Conservation (phyloP, 805 yeast genomes). For the Saccharomycopsis sp. region DNA sequence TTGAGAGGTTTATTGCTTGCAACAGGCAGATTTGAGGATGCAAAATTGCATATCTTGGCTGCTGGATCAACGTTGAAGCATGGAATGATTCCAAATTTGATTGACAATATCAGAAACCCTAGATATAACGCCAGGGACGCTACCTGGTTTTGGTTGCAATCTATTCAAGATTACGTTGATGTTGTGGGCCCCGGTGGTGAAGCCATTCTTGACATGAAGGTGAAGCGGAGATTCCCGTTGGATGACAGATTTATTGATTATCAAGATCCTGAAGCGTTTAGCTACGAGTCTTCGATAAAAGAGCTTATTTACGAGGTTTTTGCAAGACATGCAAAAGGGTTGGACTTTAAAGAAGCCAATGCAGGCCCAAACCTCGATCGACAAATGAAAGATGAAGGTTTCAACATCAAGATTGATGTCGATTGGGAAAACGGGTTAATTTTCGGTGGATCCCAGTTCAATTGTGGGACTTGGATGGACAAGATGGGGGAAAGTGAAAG, state of each 20-base stretch:
- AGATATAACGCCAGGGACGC: conserved; percentile 96
- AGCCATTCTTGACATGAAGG: conserved; percentile 57
- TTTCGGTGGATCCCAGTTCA: conserved; percentile 84
- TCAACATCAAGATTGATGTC: conserved; percentile 68
- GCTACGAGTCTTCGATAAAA: conserved; percentile 56
- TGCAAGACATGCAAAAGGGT: conserved; percentile 82
- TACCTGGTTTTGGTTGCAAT: conserved; percentile 87
- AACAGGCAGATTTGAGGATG: conserved; percentile 71
- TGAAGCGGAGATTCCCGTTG: conserved; percentile 77
- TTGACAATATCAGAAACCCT: conserved; percentile 91
- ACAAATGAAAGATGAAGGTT: conserved; percentile 90
- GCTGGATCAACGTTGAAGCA: conserved; percentile 90
- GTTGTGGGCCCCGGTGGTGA: conserved; percentile 65
- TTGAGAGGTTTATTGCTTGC: conserved; percentile 73
- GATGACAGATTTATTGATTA: conserved; percentile 70
- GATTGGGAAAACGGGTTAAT: conserved; percentile 88
- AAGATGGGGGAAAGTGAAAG: conserved; percentile 92
- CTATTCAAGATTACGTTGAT: conserved; percentile 72
- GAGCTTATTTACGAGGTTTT: conserved; percentile 79
- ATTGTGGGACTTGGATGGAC: conserved; percentile 99
- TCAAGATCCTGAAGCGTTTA: conserved; percentile 69
- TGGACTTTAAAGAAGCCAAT: conserved; percentile 85
- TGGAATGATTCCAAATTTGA: conserved; percentile 86
- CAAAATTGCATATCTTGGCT: conserved; percentile 69
- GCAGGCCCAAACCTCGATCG: conserved; percentile 85